These are phyloP conservation scores for Penicillium sclerotigenum DNA, from an alignment of 2,329 filamentous ascomycete species.

Conservation along the genomic window DNA sequence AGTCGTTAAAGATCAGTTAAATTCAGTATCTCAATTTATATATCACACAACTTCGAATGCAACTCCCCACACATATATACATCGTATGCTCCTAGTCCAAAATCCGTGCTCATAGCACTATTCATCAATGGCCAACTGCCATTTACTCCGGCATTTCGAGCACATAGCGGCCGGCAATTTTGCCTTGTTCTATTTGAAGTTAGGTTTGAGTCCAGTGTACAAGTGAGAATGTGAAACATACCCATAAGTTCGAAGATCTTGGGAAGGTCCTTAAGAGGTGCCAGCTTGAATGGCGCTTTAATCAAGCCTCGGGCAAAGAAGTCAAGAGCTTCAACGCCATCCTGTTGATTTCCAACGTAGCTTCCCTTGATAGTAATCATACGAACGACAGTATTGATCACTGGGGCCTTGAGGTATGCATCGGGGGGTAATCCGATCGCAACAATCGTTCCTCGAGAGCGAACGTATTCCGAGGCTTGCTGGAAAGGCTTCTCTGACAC, in stretches of 20 bases:
- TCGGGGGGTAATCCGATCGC: conserved; percentile 81
- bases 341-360: conserved; percentile 86
- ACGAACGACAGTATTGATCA: conserved; percentile 79
- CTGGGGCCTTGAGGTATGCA: conserved; percentile 68
- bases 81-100: background rate
- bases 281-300: conserved; percentile 76
- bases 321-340: conserved; percentile 81
- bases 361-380: conserved; percentile 88
- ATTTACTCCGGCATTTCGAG: conserved; percentile 14
- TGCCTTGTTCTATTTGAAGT: conserved; percentile 13
- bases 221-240: background rate
- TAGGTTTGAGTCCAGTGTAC: background rate
- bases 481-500: conserved; percentile 88
- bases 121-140: background rate
- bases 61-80: background rate
- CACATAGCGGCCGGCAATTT: conserved; percentile 18
- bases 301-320: conserved; percentile 79
- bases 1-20: background rate
- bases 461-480: conserved; percentile 81
- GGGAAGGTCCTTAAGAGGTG: conserved; percentile 73
- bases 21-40: conserved; percentile 1
- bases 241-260: conserved; percentile 70
- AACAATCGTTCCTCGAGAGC: conserved; percentile 73
- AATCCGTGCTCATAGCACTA: background rate
- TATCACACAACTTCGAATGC: background rate